Conservation (phyloP, 2,329 filamentous ascomycete species). For the Emmonsia crescens region DNA sequence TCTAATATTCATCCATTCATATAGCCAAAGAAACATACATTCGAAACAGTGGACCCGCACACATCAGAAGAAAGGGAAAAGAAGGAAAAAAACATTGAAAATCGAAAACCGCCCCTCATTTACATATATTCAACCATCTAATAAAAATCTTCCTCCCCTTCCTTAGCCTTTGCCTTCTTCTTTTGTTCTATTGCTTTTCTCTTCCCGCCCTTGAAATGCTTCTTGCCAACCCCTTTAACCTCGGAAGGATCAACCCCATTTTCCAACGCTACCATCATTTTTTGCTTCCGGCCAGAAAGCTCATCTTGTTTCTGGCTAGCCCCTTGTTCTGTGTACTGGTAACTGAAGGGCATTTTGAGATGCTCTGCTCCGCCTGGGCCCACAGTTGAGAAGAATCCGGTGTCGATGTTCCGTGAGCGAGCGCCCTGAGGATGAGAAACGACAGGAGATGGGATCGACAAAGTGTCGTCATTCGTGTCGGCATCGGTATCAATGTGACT, state of each 20-base stretch:
- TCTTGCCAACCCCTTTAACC: constrained; percentile 61
- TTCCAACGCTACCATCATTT: constrained; percentile 67
- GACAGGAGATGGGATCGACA: constrained; percentile 9
- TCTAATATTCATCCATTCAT: background rate
- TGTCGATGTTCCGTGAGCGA: constrained; percentile 71
- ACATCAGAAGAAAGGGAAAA: background rate
- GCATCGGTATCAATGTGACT: constrained; percentile 29
- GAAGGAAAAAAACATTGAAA: background rate
- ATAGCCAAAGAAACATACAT: background rate
- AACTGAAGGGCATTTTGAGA: constrained; percentile 70
- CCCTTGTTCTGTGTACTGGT: constrained; percentile 80
- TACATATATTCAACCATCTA: constrained; percentile 1
- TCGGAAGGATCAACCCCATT: constrained; percentile 76
- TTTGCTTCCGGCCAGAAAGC: constrained; percentile 72
- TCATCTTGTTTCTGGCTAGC: constrained; percentile 56
- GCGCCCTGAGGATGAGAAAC: constrained; percentile 43
- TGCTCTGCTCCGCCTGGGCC: constrained; percentile 51
- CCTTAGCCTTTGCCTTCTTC: constrained; percentile 15
- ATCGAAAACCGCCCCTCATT: background rate
- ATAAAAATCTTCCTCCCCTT: constrained; percentile 12
- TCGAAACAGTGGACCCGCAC: background rate
- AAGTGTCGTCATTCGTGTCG: constrained; percentile 22
- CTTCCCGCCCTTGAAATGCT: constrained; percentile 51
- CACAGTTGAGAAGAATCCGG: constrained; percentile 70
- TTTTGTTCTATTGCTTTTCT: constrained; percentile 21